These are phyloP conservation scores for Tricholoma sp. DNA, from an alignment of 768 basidiomycete species.

Conservation along the genomic window DNA sequence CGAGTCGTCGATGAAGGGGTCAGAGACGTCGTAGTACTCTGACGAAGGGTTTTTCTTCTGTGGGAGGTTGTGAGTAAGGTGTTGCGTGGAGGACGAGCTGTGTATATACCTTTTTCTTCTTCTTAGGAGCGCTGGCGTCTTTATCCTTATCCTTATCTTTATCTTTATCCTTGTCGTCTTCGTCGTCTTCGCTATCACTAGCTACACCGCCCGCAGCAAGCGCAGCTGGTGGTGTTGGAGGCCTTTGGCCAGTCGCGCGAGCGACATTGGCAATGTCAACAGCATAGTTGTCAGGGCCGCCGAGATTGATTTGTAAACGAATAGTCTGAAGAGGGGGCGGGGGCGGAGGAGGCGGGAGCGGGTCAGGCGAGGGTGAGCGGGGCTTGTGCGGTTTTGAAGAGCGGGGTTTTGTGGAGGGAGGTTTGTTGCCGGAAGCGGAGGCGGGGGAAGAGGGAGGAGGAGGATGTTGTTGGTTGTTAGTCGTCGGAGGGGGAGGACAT, in stretches of 20 bases:
- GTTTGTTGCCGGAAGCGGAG: slow-evolving; percentile 5
- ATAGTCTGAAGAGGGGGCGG: slow-evolving; percentile 49
- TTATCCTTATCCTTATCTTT: slow-evolving; percentile 29
- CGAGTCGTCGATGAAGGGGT: slow-evolving; percentile 98
- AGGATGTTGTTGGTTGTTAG: slow-evolving; percentile 8
- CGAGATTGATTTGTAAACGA: slow-evolving; percentile 55
- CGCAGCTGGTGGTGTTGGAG: slow-evolving; percentile 25
- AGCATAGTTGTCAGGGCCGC: slow-evolving; percentile 62
- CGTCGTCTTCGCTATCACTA: slow-evolving; percentile 47
- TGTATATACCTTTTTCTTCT: slow-evolving; percentile 28
- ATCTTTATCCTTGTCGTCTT: slow-evolving; percentile 27
- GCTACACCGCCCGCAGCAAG: slow-evolving; percentile 39
- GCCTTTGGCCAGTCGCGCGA: slow-evolving; percentile 53
- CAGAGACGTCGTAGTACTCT: slow-evolving; percentile 86
- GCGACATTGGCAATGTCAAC: slow-evolving; percentile 51
- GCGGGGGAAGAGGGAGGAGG: not conserved
- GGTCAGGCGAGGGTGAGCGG: slow-evolving; percentile 18
- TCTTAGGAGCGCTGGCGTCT: slow-evolving; percentile 11
- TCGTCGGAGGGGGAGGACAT: slow-evolving; percentile 7
- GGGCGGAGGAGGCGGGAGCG: slow-evolving; percentile 39
- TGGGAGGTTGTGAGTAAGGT: not conserved
- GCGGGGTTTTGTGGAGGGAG: slow-evolving; percentile 42
- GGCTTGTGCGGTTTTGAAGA: slow-evolving; percentile 31
- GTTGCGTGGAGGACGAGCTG: not conserved
- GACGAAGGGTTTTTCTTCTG: slow-evolving; percentile 48